Evolutionary conservation across 2,329 filamentous ascomycete genomes (phyloP).

Genomic region (Colletotrichum sp.): DNA sequence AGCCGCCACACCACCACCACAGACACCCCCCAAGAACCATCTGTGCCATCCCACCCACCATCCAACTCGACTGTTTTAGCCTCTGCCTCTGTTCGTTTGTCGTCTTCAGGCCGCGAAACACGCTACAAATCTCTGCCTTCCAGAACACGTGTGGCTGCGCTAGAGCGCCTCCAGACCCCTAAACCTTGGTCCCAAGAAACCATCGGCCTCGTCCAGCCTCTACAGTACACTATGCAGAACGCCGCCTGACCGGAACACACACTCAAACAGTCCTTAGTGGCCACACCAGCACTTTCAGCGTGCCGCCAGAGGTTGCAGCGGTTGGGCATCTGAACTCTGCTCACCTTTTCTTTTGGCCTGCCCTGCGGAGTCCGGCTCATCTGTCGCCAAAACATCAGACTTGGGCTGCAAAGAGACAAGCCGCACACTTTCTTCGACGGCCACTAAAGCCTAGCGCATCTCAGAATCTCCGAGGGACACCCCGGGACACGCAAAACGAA

Average conservation of each 20-base stretch:
- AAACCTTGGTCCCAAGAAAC: not conserved
- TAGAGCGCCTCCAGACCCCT: constrained; percentile 4
- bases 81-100: not conserved
- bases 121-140: not conserved
- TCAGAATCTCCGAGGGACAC: constrained; percentile 13
- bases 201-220: not conserved
- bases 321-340: constrained; percentile 12
- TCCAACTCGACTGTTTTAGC: constrained; percentile 1
- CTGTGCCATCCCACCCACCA: not conserved
- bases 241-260: not conserved
- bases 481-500: constrained; percentile 10
- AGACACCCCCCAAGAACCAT: not conserved
- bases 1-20: not conserved
- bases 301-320: not conserved
- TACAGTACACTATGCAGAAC: not conserved
- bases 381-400: not conserved
- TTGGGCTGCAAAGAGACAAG: constrained; percentile 2
- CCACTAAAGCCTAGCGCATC: constrained; percentile 11
- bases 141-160: not conserved
- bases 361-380: not conserved
- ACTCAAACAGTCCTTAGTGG: not conserved
- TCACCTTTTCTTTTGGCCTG: not conserved
- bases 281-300: not conserved
- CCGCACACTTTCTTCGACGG: constrained; percentile 8
- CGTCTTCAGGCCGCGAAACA: not conserved